A percentile compares a stretch with the other conserved stretches of the same genome.
Conservation (phyloP, 2,329 filamentous ascomycete species). For the Exserohilum turcica region DNA sequence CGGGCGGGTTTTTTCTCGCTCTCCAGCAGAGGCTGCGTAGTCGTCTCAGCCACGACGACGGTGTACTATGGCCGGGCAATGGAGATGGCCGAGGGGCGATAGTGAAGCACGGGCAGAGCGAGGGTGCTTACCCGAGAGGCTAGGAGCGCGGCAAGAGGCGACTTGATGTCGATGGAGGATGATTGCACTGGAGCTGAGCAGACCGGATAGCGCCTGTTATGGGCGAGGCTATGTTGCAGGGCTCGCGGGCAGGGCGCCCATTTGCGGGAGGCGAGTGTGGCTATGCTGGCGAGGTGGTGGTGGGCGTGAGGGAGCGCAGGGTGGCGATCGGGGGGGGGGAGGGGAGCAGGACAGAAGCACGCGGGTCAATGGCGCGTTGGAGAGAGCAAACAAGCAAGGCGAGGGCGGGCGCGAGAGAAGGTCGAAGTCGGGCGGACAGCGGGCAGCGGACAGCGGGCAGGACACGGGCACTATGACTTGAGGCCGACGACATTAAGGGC, state of each 20-base stretch:
- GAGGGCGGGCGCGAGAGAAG: too few relatives aligned
- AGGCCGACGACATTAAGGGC: not conserved
- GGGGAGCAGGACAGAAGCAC: not conserved
- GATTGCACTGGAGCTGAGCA: conserved; percentile 5
- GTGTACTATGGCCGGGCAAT: not conserved
- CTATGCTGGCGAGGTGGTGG: not conserved
- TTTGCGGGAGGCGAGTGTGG: conserved; percentile 10
- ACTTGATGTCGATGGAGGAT: conserved; percentile 1
- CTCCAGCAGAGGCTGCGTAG: not conserved
- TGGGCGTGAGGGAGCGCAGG: not conserved
- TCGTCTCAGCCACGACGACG: conserved; percentile 1
- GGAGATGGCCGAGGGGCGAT: not conserved
- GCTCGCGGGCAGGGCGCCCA: conserved; percentile 14
- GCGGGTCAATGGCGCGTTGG: not conserved
- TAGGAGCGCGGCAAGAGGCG: not conserved
- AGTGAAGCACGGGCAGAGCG: conserved; percentile 1
- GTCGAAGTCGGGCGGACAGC: too few relatives aligned
- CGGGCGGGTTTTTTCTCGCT: conserved; percentile 1
- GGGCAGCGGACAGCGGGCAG: too few relatives aligned
- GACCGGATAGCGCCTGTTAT: not conserved
- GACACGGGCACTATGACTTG: too few relatives aligned
- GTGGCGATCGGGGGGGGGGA: not conserved
- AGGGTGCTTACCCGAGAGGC: conserved; percentile 8
- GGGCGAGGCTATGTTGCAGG: conserved; percentile 14
- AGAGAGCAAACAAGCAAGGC: too few relatives aligned